Percentiles rank a stretch among this genome's conserved stretches.
Conservation (phyloP, 1,139 yeast species). For the Candida tunisiensis region DNA sequence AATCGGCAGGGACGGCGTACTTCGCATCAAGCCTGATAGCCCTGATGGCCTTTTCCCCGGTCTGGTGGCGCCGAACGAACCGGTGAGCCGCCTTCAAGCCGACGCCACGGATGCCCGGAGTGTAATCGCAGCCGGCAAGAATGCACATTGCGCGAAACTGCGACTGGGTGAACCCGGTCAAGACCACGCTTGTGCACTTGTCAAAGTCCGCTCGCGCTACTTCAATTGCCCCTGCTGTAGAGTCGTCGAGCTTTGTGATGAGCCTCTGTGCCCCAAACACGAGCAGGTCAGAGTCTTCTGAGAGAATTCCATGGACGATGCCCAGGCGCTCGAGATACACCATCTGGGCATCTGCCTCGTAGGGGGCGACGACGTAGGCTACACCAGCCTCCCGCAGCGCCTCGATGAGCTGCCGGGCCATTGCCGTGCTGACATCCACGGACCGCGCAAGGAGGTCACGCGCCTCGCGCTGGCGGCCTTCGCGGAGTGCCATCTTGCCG, state of each 20-base stretch:
- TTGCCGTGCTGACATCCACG: conserved; percentile 75
- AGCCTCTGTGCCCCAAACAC: conserved; percentile 71
- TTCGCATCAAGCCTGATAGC: conserved; percentile 51
- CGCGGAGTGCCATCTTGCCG: conserved; percentile 23
- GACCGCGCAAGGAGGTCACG: conserved; percentile 26
- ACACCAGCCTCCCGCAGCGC: conserved; percentile 41
- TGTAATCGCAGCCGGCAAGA: conserved; percentile 90
- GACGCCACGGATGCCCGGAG: conserved; percentile 66
- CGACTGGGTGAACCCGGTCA: conserved; percentile 28
- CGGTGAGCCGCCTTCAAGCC: conserved; percentile 69
- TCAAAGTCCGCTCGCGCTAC: conserved; percentile 29
- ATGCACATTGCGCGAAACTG: conserved; percentile 70
- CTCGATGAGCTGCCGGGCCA: conserved; percentile 78
- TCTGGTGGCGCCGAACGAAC: conserved; percentile 33
- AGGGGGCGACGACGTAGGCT: conserved; percentile 83
- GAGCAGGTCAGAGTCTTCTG: conserved; percentile 89
- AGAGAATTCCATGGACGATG: conserved; percentile 66
- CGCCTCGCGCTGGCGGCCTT: conserved; percentile 44
- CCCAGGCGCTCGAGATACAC: conserved; percentile 72
- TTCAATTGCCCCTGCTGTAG: conserved; percentile 59
- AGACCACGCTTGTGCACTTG: conserved; percentile 25
- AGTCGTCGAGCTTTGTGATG: conserved; percentile 62
- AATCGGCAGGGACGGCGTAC: conserved; percentile 34
- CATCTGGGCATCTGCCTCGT: conserved; percentile 97
- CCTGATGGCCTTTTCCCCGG: conserved; percentile 34